Evolutionary conservation across 108 stramenopile species (phyloP).

Genomic region (Fragilariopsis cylindrus): DNA sequence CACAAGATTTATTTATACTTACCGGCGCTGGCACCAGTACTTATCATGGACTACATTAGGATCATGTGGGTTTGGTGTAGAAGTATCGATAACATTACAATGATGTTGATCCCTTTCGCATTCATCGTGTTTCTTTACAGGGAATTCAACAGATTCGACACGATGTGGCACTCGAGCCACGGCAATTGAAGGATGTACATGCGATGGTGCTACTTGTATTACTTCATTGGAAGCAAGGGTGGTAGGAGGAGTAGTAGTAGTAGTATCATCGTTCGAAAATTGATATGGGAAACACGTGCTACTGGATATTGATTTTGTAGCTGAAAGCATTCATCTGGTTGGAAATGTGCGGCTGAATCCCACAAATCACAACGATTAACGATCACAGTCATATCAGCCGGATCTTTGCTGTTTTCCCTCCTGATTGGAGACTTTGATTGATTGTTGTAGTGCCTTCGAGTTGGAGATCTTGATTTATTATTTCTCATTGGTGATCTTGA

Average conservation of each 20-base stretch:
- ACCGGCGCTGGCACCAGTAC: constrained; percentile 93
- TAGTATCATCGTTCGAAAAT: constrained; percentile 5
- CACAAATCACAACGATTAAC: constrained; percentile 49
- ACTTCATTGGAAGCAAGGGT: neutral
- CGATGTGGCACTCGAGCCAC: constrained; percentile 35
- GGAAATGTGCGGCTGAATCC: constrained; percentile 46
- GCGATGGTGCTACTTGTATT: neutral
- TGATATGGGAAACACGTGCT: constrained; percentile 29
- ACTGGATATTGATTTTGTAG: constrained; percentile 18
- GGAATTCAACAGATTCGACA: constrained; percentile 24
- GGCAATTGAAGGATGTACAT: constrained; percentile 16
- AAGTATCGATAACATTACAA: constrained; percentile 40
- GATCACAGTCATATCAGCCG: constrained; percentile 57
- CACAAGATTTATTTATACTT: constrained; percentile 4
- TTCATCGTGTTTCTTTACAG: neutral
- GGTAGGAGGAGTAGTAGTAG: neutral
- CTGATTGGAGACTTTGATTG: constrained; percentile 2
- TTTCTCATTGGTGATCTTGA: constrained; percentile 22
- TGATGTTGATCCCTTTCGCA: neutral
- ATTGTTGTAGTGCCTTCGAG: constrained; percentile 15
- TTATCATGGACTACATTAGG: constrained; percentile 82
- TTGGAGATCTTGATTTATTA: constrained; percentile 29
- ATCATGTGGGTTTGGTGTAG: constrained; percentile 64
- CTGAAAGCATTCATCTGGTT: constrained; percentile 32
- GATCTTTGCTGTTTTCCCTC: constrained; percentile 4